Evolutionary conservation across 1,284 basidiomycete species (phyloP), one percentile per base, ranked within the genome.

Genomic region (Pseudozyma flocculosa): DNA sequence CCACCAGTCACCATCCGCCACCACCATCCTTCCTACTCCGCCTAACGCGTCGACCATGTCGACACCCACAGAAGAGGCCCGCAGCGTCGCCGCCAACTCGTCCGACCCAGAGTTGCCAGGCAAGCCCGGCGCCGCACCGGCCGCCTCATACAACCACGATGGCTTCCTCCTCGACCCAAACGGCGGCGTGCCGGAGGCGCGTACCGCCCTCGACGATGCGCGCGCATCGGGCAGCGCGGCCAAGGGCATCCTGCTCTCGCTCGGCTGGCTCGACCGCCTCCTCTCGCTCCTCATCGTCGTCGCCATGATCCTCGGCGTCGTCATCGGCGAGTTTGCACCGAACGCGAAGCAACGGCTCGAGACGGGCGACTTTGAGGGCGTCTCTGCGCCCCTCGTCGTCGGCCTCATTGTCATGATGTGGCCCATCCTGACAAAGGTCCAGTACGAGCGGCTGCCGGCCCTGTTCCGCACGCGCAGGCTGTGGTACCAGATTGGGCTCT

Each of bases 391-490:
- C 2, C 48, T 76, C n/a, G 66, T 64, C 10, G 60, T 76, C 17
- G 72, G 72, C 7, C 2, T 84, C 88, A 52, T 92, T 22, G 81
- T 90, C 48, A 92, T 93, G 90, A 93, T 92, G 87, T 92, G 88
- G 87, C 90, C 90, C 1, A 85, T 88, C 39, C 53, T 76, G 15
- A 85, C 87, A 39, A 88, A 88, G 79, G 87, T 73, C 8, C 86
- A 88, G 71, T 92, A 89, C 74, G 89, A 91, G 75, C 78, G 82
- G 0, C 81, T 92, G 4, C 85, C 86, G 0, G 58, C 73, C 9
- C 79, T 90, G 34, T 84, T 90, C 62, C 72, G 79, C 1, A 83
- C 84, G 0, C 77, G 80, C 7, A 78, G 80, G 10, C 72, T 90
- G 15, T 91, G 88, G 87, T 79, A 82, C 14, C 89, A 93, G 61